Percentiles rank a stretch among this genome's conserved stretches.
phyloP scores from a whole-genome alignment of 2,329 filamentous ascomycete genomes.

The Aphanoascus verrucosus region DNA sequence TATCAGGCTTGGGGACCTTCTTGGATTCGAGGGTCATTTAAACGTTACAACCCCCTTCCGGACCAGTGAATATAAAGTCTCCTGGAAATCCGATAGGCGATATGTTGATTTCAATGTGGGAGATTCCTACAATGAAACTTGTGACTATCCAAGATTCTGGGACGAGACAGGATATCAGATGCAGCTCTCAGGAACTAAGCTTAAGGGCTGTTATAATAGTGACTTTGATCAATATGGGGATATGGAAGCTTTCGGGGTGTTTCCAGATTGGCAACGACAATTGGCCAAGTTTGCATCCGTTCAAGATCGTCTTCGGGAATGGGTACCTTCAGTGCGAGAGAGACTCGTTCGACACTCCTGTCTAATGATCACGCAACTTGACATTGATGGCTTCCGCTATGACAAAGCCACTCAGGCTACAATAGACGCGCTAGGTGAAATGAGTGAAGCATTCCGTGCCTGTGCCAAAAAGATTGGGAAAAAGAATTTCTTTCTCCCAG shows the following conservation, averaged over 20 bases:
- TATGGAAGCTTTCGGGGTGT: conserved; percentile 53
- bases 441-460: conserved; percentile 46
- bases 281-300: conserved; percentile 57
- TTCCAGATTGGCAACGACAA: conserved; percentile 53
- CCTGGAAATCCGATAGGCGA: conserved; percentile 45
- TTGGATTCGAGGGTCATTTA: conserved; percentile 51
- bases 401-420: conserved; percentile 57
- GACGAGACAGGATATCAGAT: conserved; percentile 46
- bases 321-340: conserved; percentile 47
- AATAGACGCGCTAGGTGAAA: conserved; percentile 50
- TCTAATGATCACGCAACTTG: conserved; percentile 51
- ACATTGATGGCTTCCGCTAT: conserved; percentile 56
- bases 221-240: conserved; percentile 58
- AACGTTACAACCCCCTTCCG: conserved; percentile 49
- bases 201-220: conserved; percentile 50
- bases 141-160: conserved; percentile 53
- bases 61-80: conserved; percentile 46
- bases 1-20: conserved; percentile 48
- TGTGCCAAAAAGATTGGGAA: conserved; percentile 50
- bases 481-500: conserved; percentile 53
- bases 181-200: conserved; percentile 36
- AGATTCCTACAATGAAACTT: conserved; percentile 45
- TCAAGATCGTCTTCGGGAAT: conserved; percentile 56
- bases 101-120: conserved; percentile 50
- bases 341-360: conserved; percentile 53